A percentile compares a stretch with the other conserved stretches of the same genome.
Conservation (phyloP, 2,329 filamentous ascomycete genomes). For the Aspergillus pseudonomiae region DNA sequence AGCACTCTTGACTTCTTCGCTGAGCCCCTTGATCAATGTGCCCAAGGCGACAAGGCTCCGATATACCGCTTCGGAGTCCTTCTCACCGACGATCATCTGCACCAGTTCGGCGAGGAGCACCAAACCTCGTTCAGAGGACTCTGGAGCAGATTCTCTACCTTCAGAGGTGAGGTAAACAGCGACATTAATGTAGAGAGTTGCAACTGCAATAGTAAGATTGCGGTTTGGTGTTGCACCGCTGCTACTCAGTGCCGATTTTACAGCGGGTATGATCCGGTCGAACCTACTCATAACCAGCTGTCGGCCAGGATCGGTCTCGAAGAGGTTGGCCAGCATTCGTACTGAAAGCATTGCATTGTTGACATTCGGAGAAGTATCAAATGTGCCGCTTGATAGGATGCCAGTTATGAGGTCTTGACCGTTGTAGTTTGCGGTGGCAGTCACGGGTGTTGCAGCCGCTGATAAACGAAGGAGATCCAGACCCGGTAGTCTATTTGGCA, state of each 20-base stretch:
- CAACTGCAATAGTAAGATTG: conserved; percentile 79
- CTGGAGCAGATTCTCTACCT: conserved; percentile 39
- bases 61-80: conserved; percentile 81
- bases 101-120: conserved; percentile 65
- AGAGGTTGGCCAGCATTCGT: conserved; percentile 81
- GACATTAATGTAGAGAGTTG: conserved; percentile 83
- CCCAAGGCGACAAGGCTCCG: conserved; percentile 80
- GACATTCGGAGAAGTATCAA: conserved; percentile 64
- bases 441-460: conserved; percentile 66
- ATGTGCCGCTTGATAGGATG: conserved; percentile 61
- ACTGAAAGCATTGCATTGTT: conserved; percentile 89
- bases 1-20: conserved; percentile 61
- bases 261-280: conserved; percentile 62
- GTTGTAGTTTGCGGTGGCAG: conserved; percentile 63
- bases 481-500: conserved; percentile 76
- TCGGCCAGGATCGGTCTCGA: conserved; percentile 73
- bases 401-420: conserved; percentile 61
- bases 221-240: conserved; percentile 62
- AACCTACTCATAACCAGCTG: conserved; percentile 62
- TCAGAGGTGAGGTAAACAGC: conserved; percentile 68
- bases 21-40: conserved; percentile 66
- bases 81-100: conserved; percentile 65
- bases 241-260: conserved; percentile 64
- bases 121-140: conserved; percentile 53
- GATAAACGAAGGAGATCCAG: conserved; percentile 87